Conservation (phyloP, 129 eudicot genomes). For the Lactuca sativa region DNA sequence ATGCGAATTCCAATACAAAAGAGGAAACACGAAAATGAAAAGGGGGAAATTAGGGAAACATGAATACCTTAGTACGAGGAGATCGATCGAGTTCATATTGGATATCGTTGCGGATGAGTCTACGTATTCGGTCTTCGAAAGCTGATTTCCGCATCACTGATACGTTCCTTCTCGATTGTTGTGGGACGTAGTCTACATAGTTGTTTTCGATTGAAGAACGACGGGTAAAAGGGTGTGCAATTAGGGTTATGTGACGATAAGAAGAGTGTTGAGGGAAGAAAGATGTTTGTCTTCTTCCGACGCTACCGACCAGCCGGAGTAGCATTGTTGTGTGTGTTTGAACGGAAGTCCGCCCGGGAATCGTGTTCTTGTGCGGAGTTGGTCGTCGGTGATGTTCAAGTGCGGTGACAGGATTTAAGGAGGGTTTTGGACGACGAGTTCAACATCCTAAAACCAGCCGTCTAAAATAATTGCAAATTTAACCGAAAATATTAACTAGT, state of each 20-base stretch:
- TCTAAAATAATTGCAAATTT: not conserved
- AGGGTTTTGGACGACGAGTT: slow-evolving; percentile 23
- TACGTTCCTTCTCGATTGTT: slow-evolving; percentile 35
- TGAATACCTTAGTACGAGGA: slow-evolving; percentile 56
- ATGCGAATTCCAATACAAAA: not conserved
- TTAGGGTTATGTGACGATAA: slow-evolving; percentile 17
- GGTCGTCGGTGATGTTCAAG: slow-evolving; percentile 9
- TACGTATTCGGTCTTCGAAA: slow-evolving; percentile 64
- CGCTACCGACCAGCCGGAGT: slow-evolving; percentile 42
- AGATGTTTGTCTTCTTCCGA: slow-evolving; percentile 32
- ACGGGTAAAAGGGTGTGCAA: slow-evolving; percentile 24
- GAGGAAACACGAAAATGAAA: not conserved
- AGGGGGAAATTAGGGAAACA: slow-evolving; percentile 1
- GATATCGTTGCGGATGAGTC: slow-evolving; percentile 79
- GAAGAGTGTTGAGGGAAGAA: slow-evolving; percentile 18
- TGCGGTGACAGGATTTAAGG: slow-evolving; percentile 29
- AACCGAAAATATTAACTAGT: no score
- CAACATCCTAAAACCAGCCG: not conserved
- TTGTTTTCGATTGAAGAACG: slow-evolving; percentile 17
- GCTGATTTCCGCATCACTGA: slow-evolving; percentile 75
- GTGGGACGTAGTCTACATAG: not conserved
- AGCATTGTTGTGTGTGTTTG: slow-evolving; percentile 41
- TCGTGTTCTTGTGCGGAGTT: not conserved
- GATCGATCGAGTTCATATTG: slow-evolving; percentile 71
- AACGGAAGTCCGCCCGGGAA: not conserved